Evolutionary conservation across 306 rosid genomes (phyloP).

Genomic region (Alnus rubra): DNA sequence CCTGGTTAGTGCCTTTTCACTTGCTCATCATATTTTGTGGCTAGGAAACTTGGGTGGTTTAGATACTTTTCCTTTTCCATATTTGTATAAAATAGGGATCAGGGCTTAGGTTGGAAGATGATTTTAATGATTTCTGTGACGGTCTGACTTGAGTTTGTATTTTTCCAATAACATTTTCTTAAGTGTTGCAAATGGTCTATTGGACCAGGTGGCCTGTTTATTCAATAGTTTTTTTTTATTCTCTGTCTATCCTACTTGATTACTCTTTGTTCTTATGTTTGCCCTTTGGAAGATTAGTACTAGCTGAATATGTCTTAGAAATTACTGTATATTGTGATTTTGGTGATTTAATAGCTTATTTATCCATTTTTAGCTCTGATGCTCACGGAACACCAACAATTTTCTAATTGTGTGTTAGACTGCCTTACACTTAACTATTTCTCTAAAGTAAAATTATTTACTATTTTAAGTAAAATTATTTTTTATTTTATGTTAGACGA

Average conservation of each 20-base stretch:
- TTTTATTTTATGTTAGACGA: neutral
- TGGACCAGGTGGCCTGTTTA: neutral
- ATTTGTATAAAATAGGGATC: conserved; percentile 5
- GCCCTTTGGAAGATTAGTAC: neutral
- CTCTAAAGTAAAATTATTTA: neutral
- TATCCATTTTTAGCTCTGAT: neutral
- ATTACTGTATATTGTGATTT: neutral
- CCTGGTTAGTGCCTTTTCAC: conserved; percentile 56
- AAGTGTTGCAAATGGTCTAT: neutral
- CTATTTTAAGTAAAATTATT: neutral
- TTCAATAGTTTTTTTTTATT: neutral
- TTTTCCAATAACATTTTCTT: neutral
- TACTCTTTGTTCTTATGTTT: neutral
- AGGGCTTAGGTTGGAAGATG: neutral
- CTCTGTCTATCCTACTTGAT: neutral
- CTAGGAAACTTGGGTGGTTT: neutral
- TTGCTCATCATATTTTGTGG: neutral
- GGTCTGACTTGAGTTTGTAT: neutral
- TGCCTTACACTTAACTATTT: neutral
- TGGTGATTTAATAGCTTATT: neutral
- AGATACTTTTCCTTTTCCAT: neutral
- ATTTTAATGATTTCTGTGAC: no score
- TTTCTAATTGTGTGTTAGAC: neutral
- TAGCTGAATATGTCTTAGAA: neutral
- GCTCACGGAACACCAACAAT: neutral